Percentiles rank a stretch among this genome's conserved stretches.
Conservation (phyloP, 306 rosid species). For the Macrotyloma uniflorum region DNA sequence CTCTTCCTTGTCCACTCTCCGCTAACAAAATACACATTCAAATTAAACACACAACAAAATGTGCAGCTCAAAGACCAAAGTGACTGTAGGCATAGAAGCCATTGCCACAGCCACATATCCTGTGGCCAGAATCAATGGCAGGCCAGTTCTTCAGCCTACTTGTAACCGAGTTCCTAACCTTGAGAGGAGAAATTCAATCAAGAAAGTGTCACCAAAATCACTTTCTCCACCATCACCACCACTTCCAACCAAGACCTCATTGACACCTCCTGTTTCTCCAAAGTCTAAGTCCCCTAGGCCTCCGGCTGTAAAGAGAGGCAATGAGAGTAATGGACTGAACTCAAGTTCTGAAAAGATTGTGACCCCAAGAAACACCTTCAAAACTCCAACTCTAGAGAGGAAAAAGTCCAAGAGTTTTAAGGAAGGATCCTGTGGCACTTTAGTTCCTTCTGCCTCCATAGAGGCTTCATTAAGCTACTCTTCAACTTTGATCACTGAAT, state of each 20-base stretch:
- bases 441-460: constrained; percentile 27
- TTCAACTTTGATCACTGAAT: constrained; percentile 76
- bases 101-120: constrained; percentile 40
- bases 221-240: constrained; percentile 42
- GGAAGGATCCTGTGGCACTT: constrained; percentile 37
- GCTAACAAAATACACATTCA: background rate
- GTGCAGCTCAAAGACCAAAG: constrained; percentile 81
- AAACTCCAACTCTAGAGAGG: constrained; percentile 62
- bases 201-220: constrained; percentile 56
- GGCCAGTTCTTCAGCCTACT: constrained; percentile 88
- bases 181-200: constrained; percentile 60
- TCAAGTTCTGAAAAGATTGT: constrained; percentile 72
- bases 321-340: constrained; percentile 46
- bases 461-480: constrained; percentile 74
- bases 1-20: background rate
- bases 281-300: constrained; percentile 76
- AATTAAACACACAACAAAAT: constrained; percentile 39
- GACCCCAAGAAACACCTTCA: constrained; percentile 51
- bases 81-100: constrained; percentile 54
- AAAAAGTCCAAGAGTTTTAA: constrained; percentile 89
- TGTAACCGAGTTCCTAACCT: constrained; percentile 71
- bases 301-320: constrained; percentile 32
- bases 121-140: constrained; percentile 64
- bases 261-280: constrained; percentile 66
- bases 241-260: constrained; percentile 44